These are phyloP conservation scores for Hanseniaspora uvarum DNA, from an alignment of 1,139 yeast genomes.

Conservation along the genomic window DNA sequence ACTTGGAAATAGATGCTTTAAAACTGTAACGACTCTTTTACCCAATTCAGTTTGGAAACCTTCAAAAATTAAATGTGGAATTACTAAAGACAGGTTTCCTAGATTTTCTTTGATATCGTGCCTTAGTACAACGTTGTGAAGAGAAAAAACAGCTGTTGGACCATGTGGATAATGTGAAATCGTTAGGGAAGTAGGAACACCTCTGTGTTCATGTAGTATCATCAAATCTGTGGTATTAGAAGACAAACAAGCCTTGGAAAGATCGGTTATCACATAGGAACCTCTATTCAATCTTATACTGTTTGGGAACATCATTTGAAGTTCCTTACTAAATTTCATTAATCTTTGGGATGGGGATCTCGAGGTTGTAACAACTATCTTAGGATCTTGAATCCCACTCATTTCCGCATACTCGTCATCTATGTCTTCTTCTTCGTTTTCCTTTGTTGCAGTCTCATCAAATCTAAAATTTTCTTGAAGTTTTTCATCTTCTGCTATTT, in stretches of 20 bases:
- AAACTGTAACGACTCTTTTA: constrained; percentile 62
- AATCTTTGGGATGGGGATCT: constrained; percentile 80
- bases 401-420: constrained; percentile 89
- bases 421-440: constrained; percentile 49
- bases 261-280: constrained; percentile 72
- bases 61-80: constrained; percentile 89
- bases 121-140: constrained; percentile 87
- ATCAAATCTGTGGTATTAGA: constrained; percentile 72
- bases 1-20: constrained; percentile 89
- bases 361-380: constrained; percentile 83
- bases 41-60: constrained; percentile 82
- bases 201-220: constrained; percentile 89
- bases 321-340: constrained; percentile 85
- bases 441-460: constrained; percentile 42
- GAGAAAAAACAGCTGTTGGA: constrained; percentile 86
- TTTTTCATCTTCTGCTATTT: constrained; percentile 74
- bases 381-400: constrained; percentile 87
- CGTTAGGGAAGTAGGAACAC: constrained; percentile 91
- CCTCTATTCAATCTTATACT: constrained; percentile 87
- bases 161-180: constrained; percentile 96
- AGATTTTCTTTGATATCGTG: constrained; percentile 72
- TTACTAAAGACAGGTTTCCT: constrained; percentile 82
- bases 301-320: constrained; percentile 80
- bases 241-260: constrained; percentile 74
- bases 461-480: constrained; percentile 72